Evolutionary conservation across 768 basidiomycete species (phyloP).

Genomic region (Mycena crocata): DNA sequence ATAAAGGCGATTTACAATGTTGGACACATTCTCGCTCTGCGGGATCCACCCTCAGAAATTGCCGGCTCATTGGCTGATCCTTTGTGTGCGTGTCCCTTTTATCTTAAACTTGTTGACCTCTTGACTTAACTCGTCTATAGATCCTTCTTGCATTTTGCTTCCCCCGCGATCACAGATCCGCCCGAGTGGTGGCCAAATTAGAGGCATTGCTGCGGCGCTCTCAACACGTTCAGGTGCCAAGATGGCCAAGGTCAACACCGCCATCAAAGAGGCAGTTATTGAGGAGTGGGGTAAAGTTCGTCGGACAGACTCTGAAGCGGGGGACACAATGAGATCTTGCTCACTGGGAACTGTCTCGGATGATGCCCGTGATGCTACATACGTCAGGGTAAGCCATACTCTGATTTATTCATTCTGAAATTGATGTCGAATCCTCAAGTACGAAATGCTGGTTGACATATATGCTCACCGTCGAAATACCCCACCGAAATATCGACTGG

Average conservation of each 20-base stretch:
- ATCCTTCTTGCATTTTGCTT: conserved; percentile 41
- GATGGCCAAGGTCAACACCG: conserved; percentile 18
- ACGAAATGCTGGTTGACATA: conserved; percentile 45
- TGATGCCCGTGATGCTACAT: conserved; percentile 46
- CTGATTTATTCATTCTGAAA: background rate
- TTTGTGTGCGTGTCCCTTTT: conserved; percentile 31
- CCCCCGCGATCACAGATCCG: conserved; percentile 29
- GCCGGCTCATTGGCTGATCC: background rate
- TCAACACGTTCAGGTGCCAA: conserved; percentile 32
- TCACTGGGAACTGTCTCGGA: conserved; percentile 27
- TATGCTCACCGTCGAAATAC: conserved; percentile 23
- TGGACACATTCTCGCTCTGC: background rate
- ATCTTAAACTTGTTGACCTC: too few relatives aligned
- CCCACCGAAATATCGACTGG: background rate
- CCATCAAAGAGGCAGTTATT: conserved; percentile 25
- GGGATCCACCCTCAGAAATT: background rate
- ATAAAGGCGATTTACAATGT: conserved; percentile 42
- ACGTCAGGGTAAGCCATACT: conserved; percentile 43
- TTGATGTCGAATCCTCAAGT: conserved; percentile 34
- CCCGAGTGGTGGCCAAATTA: conserved; percentile 2
- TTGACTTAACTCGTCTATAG: conserved; percentile 26
- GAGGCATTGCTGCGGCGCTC: conserved; percentile 38
- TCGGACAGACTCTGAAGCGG: background rate
- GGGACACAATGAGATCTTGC: conserved; percentile 39
- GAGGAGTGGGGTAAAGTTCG: conserved; percentile 38